Evolutionary conservation across 2,329 filamentous ascomycete genomes (phyloP), one percentile per base, ranked within the genome.

Genomic region (Curvularia verruculosa): DNA sequence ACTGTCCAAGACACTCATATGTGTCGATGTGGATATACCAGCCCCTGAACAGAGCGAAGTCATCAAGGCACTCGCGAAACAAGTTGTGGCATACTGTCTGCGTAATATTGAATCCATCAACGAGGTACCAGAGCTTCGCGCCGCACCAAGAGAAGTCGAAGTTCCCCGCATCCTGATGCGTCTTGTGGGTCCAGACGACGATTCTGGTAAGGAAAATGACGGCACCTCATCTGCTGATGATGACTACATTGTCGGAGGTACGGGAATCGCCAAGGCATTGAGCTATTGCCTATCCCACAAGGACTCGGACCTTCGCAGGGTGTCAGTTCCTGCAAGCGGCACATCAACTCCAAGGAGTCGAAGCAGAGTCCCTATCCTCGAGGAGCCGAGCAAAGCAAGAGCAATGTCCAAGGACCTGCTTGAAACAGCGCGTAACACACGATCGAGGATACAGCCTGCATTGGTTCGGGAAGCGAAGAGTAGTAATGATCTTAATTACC

Each of bases 221-320:
- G 85, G 88, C 21, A 82, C 86, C 41, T 86, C 89, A 2, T 82
- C 87, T 10, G 90, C 92, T 0, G 92, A 96, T 64, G 90, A 96
- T 56, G 92, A 97, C 75, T 98, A 98, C 76, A 92, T 98, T 43
- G 95, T 98, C 68, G 93, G 94, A 19, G 94, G 94, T 15, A 96
- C 92, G 0, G 95, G 94, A 24, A 92, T 99, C 1, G 94, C 96
- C 47, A 97, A 96, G 78, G 95, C 95, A 4, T 82, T 99, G 44
- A 88, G 91, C 52, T 96, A 96, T 68, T 96, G 93, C 69, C 81
- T 99, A 48, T 89, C 92, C 66, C 96, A 96, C 72, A 87, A 90
- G 58, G 87, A 89, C 52, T 85, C 85, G 28, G 79, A 85, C 61
- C 74, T 82, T 37, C 74, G 76, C 31, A 68, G 75, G 59, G 61